phyloP scores from a whole-genome alignment of 2,329 filamentous ascomycete genomes.

The Cercospora janseana region DNA sequence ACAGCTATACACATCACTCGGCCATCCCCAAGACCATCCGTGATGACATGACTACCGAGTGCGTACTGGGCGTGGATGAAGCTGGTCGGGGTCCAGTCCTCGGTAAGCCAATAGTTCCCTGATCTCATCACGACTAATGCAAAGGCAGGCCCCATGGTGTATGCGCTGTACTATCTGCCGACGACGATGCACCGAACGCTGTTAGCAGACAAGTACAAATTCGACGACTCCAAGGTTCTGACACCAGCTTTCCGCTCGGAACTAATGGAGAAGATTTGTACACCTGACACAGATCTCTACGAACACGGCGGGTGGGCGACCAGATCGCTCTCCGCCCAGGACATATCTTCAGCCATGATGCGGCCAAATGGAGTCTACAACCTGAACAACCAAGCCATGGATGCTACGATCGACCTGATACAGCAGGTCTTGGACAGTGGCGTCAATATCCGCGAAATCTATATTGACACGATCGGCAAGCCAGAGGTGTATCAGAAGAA shows the following conservation, averaged over 20 bases:
- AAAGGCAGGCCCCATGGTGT: conserved; percentile 60
- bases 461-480: conserved; percentile 89
- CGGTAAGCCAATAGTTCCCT: conserved; percentile 50
- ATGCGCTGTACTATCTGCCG: conserved; percentile 68
- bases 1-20: conserved; percentile 51
- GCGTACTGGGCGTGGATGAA: conserved; percentile 87
- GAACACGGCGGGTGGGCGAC: conserved; percentile 79
- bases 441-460: conserved; percentile 84
- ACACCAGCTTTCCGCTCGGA: conserved; percentile 73
- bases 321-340: conserved; percentile 74
- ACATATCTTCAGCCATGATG: conserved; percentile 79
- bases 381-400: conserved; percentile 92
- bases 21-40: conserved; percentile 43
- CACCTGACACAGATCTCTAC: conserved; percentile 56
- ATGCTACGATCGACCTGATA: conserved; percentile 83
- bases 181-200: conserved; percentile 66
- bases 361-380: conserved; percentile 68
- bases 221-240: conserved; percentile 93
- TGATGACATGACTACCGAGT: conserved; percentile 54
- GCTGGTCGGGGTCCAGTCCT: conserved; percentile 92
- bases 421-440: conserved; percentile 70
- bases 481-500: conserved; percentile 81
- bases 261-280: conserved; percentile 72
- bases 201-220: conserved; percentile 75
- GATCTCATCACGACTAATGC: conserved; percentile 21